Base-by-base conservation (phyloP, 306 rosid species). In the Elaeagnus macrophylla region DNA sequence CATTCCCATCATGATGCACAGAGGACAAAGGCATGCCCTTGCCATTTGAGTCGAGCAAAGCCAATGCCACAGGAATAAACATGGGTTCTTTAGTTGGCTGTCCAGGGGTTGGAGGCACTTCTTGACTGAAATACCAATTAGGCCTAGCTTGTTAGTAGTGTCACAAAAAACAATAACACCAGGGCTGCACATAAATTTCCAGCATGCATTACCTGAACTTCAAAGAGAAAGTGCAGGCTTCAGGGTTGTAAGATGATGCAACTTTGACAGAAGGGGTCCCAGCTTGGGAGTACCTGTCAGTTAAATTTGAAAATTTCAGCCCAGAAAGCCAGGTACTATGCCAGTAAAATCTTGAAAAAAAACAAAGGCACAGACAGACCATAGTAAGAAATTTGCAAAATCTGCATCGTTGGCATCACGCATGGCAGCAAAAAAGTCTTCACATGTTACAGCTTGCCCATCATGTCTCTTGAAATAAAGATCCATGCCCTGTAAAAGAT, bases 371-470 rank as follows among this genome's bases (percentile, higher is more conserved):
- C 56, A 75, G 46, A 58, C 74, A 57, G 40, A 82, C 95, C 99
- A 84, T 19, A 1, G 72, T 57, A 84, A 77, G 81, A 93, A 93
- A 77, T 93, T 93, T 40, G 99, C 95, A 71, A 93, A 93, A 75
- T 93, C 89, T 13, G 87, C 94, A 78, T 66, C 56, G 61, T 84
- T 93, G 57, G 99, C 99, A 75, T 93, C 96, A 54, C 83, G 81
- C 99, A 93, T 93, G 67, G 99, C 96, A 59, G 89, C 85, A 35
- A 40, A 93, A 69, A 84, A 93, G 51, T 93, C 95, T 84, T 93
- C 99, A 72, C 99, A 93, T 32, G 99, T 93, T 52, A 93, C 99
- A 60, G 99, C 99, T 69, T 93, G 95, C 25, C 89, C 95, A 77
- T 93, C 99, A 61, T 93, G 99, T 72, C 96, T 84, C 80, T 87